A percentile compares a stretch with the other conserved stretches of the same genome.
Evolutionary conservation across 1,139 yeast species (phyloP).

Genomic region (Debaryomyces robertsiae): DNA sequence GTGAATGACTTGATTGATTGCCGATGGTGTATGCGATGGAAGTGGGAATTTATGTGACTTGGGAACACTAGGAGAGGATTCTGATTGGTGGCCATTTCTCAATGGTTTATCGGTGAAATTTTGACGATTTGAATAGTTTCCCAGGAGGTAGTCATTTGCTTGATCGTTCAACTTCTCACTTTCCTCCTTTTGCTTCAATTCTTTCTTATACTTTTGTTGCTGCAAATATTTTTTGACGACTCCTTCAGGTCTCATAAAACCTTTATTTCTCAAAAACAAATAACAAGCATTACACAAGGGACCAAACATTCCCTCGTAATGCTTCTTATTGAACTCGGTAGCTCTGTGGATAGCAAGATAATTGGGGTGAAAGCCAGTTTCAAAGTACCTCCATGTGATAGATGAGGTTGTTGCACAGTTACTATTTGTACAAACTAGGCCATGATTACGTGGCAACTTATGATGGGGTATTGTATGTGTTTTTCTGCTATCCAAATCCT

Average conservation of each 20-base stretch:
- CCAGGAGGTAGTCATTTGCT: background rate
- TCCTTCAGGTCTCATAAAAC: slow-evolving; percentile 54
- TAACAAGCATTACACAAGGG: slow-evolving; percentile 55
- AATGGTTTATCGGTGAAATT: slow-evolving; percentile 22
- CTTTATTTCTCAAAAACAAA: slow-evolving; percentile 48
- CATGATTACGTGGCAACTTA: slow-evolving; percentile 44
- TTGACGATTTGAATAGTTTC: slow-evolving; percentile 14
- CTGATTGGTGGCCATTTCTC: slow-evolving; percentile 23
- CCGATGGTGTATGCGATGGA: slow-evolving; percentile 49
- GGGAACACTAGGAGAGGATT: slow-evolving; percentile 30
- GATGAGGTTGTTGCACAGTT: slow-evolving; percentile 47
- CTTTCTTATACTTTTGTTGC: slow-evolving; percentile 47
- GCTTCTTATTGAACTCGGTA: slow-evolving; percentile 41
- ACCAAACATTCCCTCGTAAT: slow-evolving; percentile 54
- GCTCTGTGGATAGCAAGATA: slow-evolving; percentile 43
- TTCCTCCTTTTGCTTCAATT: slow-evolving; percentile 32
- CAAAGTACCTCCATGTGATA: slow-evolving; percentile 51
- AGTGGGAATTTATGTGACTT: slow-evolving; percentile 37
- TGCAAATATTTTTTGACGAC: slow-evolving; percentile 52
- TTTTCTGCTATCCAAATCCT: slow-evolving; percentile 48
- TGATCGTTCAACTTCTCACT: slow-evolving; percentile 2
- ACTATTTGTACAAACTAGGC: slow-evolving; percentile 44
- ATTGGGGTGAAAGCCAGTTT: slow-evolving; percentile 43
- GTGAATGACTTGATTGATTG: slow-evolving; percentile 45
- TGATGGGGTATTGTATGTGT: slow-evolving; percentile 46